These are phyloP conservation scores for Sherardia arvensis DNA, from an alignment of 257 asterid species.

Conservation along the genomic window DNA sequence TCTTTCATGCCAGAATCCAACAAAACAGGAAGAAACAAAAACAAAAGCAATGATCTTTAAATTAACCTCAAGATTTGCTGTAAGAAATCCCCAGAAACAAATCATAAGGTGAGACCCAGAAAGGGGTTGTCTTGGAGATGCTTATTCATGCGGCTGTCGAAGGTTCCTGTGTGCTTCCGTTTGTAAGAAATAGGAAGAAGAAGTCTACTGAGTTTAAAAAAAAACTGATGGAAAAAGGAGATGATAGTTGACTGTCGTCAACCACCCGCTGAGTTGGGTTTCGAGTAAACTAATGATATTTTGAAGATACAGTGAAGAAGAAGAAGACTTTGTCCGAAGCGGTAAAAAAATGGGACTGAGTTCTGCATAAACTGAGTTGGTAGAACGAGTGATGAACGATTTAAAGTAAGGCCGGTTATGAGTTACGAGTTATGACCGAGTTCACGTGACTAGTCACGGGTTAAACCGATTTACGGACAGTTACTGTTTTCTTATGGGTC, in stretches of 20 bases:
- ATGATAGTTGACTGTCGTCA: slow-evolving; percentile 2
- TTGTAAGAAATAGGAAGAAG: neutral
- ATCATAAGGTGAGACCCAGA: neutral
- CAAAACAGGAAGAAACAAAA: neutral
- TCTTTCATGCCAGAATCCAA: neutral
- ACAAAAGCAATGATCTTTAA: neutral
- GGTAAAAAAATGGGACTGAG: neutral
- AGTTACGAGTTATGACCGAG: no score
- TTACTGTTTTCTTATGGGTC: neutral
- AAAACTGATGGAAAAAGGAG: neutral
- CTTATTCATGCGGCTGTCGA: neutral
- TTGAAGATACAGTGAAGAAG: neutral
- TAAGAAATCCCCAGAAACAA: neutral
- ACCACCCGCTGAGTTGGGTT: slow-evolving; percentile 7
- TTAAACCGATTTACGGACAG: neutral
- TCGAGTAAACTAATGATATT: neutral
- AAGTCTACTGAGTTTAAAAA: neutral
- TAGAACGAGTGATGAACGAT: neutral
- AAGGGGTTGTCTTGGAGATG: neutral
- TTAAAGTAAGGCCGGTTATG: no score
- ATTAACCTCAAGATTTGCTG: neutral
- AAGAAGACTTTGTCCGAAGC: neutral
- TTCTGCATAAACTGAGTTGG: neutral
- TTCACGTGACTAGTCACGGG: neutral
- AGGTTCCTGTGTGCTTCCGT: neutral